Conservation (phyloP, 495 filamentous ascomycete genomes). For the Penicillium waksmanii region DNA sequence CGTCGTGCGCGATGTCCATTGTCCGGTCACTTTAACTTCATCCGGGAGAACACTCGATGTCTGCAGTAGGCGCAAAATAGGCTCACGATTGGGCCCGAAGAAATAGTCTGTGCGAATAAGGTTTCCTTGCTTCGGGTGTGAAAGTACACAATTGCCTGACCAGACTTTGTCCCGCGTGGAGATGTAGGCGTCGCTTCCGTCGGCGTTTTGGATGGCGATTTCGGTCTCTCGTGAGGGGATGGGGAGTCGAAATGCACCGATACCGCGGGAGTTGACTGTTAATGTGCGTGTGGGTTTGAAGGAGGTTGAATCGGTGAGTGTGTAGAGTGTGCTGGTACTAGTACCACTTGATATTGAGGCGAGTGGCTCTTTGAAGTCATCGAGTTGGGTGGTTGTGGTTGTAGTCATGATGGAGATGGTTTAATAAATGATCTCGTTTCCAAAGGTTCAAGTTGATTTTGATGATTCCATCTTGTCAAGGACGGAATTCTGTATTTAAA, state of each 20-base stretch:
- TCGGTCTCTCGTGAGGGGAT: slow-evolving; percentile 42
- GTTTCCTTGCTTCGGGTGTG: slow-evolving; percentile 24
- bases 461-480: neutral
- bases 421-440: neutral
- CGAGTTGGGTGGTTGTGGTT: slow-evolving; percentile 12
- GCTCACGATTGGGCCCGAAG: slow-evolving; percentile 49
- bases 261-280: slow-evolving; percentile 51
- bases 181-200: slow-evolving; percentile 40
- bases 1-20: slow-evolving; percentile 42
- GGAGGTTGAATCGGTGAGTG: slow-evolving; percentile 6
- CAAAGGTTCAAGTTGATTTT: neutral
- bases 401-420: slow-evolving; percentile 5
- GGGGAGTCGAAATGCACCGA: slow-evolving; percentile 46
- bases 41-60: slow-evolving; percentile 6
- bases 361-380: slow-evolving; percentile 13
- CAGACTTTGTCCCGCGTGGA: slow-evolving; percentile 44
- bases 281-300: slow-evolving; percentile 32
- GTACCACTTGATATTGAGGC: slow-evolving; percentile 16
- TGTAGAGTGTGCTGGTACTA: slow-evolving; percentile 15
- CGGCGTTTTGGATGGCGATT: slow-evolving; percentile 47
- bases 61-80: slow-evolving; percentile 31
- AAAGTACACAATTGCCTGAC: slow-evolving; percentile 46
- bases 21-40: slow-evolving; percentile 17
- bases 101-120: slow-evolving; percentile 52
- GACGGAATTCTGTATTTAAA: neutral